A percentile compares a stretch with the other conserved stretches of the same genome.
These are phyloP conservation scores for Rhazya stricta DNA, from an alignment of 257 asterid genomes.

Conservation along the genomic window DNA sequence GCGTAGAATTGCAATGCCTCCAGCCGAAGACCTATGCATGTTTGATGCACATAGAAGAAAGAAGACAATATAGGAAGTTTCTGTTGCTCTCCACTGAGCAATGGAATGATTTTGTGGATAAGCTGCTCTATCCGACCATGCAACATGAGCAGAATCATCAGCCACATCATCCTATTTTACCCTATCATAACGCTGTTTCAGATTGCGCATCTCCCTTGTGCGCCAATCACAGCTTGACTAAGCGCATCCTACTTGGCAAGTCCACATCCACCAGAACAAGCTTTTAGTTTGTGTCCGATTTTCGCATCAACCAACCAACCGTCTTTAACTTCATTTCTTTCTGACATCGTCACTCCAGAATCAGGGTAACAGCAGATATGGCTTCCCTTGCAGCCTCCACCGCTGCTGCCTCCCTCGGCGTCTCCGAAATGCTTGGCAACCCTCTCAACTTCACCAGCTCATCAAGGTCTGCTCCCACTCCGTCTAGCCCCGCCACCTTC, in stretches of 20 bases:
- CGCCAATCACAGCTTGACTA: conserved; percentile 32
- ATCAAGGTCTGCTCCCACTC: conserved; percentile 52
- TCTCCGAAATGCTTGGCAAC: conserved; percentile 71
- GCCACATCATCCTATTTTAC: conserved; percentile 32
- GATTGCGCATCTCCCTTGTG: conserved; percentile 36
- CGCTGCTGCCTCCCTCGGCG: conserved; percentile 55
- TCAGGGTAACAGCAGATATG: conserved; percentile 27
- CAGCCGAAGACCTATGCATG: too few species aligned
- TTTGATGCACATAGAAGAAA: not conserved
- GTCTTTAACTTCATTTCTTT: not conserved
- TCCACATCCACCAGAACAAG: conserved; percentile 55
- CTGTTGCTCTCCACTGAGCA: too few species aligned
- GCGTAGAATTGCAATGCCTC: too few species aligned
- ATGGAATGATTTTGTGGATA: conserved; percentile 6
- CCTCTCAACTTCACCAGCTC: conserved; percentile 48
- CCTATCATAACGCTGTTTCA: conserved; percentile 46
- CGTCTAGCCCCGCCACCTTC: conserved; percentile 52
- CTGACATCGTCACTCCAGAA: not conserved
- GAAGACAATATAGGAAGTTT: not conserved
- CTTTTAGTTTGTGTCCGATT: conserved; percentile 32
- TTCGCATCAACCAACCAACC: conserved; percentile 1
- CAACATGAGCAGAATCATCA: conserved; percentile 45
- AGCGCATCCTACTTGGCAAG: conserved; percentile 40
- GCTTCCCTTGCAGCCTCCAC: conserved; percentile 61
- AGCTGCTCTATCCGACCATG: conserved; percentile 41